Base-by-base conservation (phyloP, 2,329 filamentous ascomycete genomes). In the Byssoonygena ceratinophila region DNA sequence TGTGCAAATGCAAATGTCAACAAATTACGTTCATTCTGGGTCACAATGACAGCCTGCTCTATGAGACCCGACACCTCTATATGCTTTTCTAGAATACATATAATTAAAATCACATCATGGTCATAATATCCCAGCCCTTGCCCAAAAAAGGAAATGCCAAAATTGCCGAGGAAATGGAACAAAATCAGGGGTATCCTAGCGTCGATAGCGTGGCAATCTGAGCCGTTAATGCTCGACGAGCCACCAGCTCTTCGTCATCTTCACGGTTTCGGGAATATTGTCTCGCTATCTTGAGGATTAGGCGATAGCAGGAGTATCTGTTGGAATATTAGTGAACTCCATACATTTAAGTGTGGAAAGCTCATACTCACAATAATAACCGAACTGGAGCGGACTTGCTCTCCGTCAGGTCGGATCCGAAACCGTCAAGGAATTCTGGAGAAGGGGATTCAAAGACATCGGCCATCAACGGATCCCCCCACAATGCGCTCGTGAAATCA, bases 391-490 rank as follows among this genome's bases (percentile, higher is more conserved):
- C 63, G 25, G 56, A 58, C 40, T 61, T 55, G 7, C 50, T 59
- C 37, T 61, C 60, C 18, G 59, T 56, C 11, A 44, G 47, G 36
- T 57, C 51, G 9, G 62, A 57, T 32, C 66, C 68, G 53, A 66
- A 70, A 2, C 67, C 69, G 29, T 68, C 63, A 18, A 69, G 55
- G 27, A 69, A 59, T 11, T 67, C 63, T n/a, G 61, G 41, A 1
- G 64, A 67, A 20, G 67, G 62, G 22, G 60, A 55, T 27, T 67
- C 70, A 51, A 76, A 76, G 22, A 76, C 71, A 52, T 75, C 74
- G 6, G 71, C 74, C 70, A 81, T 73, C 55, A 75, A 67, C 8
- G 74, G 65, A 61, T 81, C 78, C 1, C 78, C 78, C 76, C 77
- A 81, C 2, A 80, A 60, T 12, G 74, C 73, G 49, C 71, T 74